Evolutionary conservation across 495 filamentous ascomycete genomes (phyloP).

Genomic region (Aspergillus taichungensis): DNA sequence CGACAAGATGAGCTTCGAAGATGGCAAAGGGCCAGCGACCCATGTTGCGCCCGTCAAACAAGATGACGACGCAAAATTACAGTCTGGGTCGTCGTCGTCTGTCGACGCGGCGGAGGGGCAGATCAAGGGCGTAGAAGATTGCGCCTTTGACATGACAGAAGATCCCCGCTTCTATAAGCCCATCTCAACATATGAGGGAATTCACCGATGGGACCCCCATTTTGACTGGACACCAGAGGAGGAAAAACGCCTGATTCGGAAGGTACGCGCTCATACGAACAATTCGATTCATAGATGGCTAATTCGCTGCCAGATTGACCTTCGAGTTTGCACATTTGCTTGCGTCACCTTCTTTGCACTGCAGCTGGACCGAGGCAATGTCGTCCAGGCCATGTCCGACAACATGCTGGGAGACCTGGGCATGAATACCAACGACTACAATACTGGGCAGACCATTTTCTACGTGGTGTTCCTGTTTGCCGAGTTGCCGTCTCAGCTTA

Average conservation of each 20-base stretch:
- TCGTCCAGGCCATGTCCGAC: slow-evolving; percentile 61
- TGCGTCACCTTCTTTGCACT: slow-evolving; percentile 79
- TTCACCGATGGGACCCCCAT: slow-evolving; percentile 67
- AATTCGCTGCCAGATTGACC: slow-evolving; percentile 37
- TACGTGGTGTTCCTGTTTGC: slow-evolving; percentile 55
- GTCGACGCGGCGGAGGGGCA: slow-evolving; percentile 9
- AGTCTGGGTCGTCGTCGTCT: slow-evolving; percentile 18
- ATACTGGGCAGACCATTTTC: slow-evolving; percentile 69
- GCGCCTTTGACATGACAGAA: slow-evolving; percentile 33
- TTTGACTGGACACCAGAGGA: slow-evolving; percentile 64
- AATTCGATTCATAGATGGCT: slow-evolving; percentile 2
- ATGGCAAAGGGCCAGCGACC: slow-evolving; percentile 2
- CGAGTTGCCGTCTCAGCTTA: slow-evolving; percentile 64
- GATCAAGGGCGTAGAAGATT: slow-evolving; percentile 13
- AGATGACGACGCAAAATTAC: slow-evolving; percentile 4
- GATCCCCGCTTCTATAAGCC: slow-evolving; percentile 47
- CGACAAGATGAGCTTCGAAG: slow-evolving; percentile 10
- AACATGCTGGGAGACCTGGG: slow-evolving; percentile 54
- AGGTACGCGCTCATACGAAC: slow-evolving; percentile 30
- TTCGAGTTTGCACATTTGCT: slow-evolving; percentile 51
- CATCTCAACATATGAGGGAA: slow-evolving; percentile 54
- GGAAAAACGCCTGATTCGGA: slow-evolving; percentile 58
- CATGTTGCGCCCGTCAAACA: background rate
- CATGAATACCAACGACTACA: slow-evolving; percentile 68
- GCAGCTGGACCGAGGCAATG: slow-evolving; percentile 72